These are phyloP conservation scores for Geranomyces michiganensis DNA, from an alignment of 192 early-diverging fungal species.

Conservation along the genomic window DNA sequence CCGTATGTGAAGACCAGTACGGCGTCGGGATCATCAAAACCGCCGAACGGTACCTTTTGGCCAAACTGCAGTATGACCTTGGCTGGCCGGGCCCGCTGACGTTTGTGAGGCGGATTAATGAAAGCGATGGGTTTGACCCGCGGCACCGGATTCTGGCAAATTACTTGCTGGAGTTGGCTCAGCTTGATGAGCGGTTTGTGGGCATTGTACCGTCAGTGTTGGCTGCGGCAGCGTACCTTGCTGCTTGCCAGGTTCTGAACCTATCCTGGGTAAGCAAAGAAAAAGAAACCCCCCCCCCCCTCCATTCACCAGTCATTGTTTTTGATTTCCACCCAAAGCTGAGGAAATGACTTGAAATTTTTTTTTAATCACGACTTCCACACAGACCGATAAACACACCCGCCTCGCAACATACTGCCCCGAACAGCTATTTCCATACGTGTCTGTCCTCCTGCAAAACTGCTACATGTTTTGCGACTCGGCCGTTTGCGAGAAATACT, in stretches of 20 bases:
- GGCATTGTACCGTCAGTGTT: background rate
- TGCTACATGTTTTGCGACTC: conserved; percentile 1
- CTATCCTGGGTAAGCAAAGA: background rate
- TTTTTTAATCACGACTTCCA: background rate
- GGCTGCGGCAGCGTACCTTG: background rate
- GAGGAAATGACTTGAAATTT: no score
- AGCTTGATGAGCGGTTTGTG: conserved; percentile 10
- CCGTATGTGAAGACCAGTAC: conserved; percentile 61
- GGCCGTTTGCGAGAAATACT: conserved; percentile 8
- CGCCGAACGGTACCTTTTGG: conserved; percentile 62
- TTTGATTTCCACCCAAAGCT: background rate
- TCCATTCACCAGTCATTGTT: no score
- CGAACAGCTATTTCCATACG: background rate
- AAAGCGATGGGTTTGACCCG: conserved; percentile 60
- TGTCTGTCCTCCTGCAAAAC: background rate
- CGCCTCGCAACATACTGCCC: conserved; percentile 1
- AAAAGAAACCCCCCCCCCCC: no score
- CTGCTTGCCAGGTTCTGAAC: background rate
- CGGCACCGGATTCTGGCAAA: conserved; percentile 3
- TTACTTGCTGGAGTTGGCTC: background rate
- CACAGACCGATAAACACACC: conserved; percentile 9
- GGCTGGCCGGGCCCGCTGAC: conserved; percentile 60
- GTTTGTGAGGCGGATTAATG: conserved; percentile 62
- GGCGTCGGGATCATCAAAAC: conserved; percentile 47
- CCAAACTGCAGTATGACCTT: conserved; percentile 60